Evolutionary conservation across 495 filamentous ascomycete genomes (phyloP).

Genomic region (Staphylotrichum longicolle): DNA sequence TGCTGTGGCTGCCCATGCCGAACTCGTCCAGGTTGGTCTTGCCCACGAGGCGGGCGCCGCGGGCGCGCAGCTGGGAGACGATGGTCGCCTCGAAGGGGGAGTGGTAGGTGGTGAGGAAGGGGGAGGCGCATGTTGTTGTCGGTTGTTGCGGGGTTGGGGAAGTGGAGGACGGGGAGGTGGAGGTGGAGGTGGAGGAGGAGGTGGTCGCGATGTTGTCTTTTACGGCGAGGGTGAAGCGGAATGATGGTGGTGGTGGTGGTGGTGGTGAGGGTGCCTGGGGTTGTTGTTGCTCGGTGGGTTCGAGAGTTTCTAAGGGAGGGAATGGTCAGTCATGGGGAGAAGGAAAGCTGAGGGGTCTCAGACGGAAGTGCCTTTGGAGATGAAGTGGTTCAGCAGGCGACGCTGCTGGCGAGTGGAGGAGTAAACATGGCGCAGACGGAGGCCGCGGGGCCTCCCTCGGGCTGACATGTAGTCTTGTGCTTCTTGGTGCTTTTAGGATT

Average conservation of each 20-base stretch:
- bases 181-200: constrained; percentile 62
- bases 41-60: constrained; percentile 65
- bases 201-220: constrained; percentile 88
- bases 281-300: neutral
- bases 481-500: neutral
- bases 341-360: neutral
- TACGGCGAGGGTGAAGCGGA: constrained; percentile 56
- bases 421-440: constrained; percentile 25
- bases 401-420: constrained; percentile 23
- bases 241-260: constrained; percentile 1
- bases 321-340: neutral
- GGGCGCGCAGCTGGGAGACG: constrained; percentile 58
- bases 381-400: constrained; percentile 35
- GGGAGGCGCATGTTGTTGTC: constrained; percentile 77
- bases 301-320: neutral
- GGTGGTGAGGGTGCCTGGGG: no score
- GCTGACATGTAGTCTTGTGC: constrained; percentile 24
- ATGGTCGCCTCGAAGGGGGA: constrained; percentile 87
- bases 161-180: constrained; percentile 56
- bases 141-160: constrained; percentile 40
- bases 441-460: constrained; percentile 26
- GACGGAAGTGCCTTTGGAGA: constrained; percentile 24
- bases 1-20: constrained; percentile 94
- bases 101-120: constrained; percentile 63
- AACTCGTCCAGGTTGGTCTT: constrained; percentile 98